Evolutionary conservation across 2,329 filamentous ascomycete genomes (phyloP).

Genomic region (Colletotrichum gloeosporioides): DNA sequence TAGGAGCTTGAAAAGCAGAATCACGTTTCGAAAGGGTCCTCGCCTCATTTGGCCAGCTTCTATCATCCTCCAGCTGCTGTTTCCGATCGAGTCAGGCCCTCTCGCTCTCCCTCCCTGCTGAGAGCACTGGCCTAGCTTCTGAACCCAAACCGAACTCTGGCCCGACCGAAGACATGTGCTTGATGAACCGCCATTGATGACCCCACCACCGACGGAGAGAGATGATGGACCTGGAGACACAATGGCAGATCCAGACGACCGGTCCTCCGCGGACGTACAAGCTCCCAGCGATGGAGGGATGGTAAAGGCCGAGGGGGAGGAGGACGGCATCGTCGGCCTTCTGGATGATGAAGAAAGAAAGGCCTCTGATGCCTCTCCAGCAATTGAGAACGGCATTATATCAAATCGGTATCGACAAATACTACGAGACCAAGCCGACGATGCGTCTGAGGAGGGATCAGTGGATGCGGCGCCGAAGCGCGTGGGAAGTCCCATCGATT

Average conservation of each 20-base stretch:
- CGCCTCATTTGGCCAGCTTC: background rate
- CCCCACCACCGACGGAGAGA: slow-evolving; percentile 18
- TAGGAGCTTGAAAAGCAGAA: background rate
- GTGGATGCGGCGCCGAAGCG: slow-evolving; percentile 58
- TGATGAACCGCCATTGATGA: slow-evolving; percentile 23
- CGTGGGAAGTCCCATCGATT: slow-evolving; percentile 72
- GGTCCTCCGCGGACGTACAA: slow-evolving; percentile 43
- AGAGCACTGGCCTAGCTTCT: background rate
- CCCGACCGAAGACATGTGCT: slow-evolving; percentile 19
- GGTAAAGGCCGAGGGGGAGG: slow-evolving; percentile 40
- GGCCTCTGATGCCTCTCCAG: slow-evolving; percentile 25
- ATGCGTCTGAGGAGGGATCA: slow-evolving; percentile 58
- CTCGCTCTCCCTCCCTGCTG: background rate
- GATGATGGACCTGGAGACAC: slow-evolving; percentile 43
- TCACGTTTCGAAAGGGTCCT: background rate
- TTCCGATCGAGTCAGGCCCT: background rate
- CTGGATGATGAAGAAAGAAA: slow-evolving; percentile 38
- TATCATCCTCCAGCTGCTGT: background rate
- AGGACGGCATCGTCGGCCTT: slow-evolving; percentile 39
- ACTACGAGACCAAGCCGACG: slow-evolving; percentile 46
- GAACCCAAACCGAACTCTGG: slow-evolving; percentile 9
- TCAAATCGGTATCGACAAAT: slow-evolving; percentile 51
- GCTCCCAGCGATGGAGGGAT: slow-evolving; percentile 49
- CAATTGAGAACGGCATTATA: slow-evolving; percentile 39
- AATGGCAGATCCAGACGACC: slow-evolving; percentile 57